Evolutionary conservation across 2,329 filamentous ascomycete species (phyloP).

Genomic region (Nigrospora oryzae): DNA sequence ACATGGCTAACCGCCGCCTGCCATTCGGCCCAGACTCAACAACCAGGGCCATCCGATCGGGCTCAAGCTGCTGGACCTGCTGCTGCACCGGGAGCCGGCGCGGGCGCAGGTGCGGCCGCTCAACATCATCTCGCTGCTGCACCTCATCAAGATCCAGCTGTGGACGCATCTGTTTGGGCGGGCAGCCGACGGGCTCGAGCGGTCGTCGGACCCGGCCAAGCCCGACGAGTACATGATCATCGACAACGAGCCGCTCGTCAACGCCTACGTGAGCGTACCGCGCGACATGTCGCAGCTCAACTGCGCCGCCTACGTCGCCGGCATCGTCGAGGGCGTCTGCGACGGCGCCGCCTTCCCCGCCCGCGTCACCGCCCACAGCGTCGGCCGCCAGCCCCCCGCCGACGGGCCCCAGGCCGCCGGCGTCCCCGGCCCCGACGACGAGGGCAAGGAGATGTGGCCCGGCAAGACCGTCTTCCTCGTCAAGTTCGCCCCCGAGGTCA

Average conservation of each 20-base stretch:
- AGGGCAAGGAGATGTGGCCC: conserved; percentile 73
- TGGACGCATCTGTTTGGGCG: conserved; percentile 91
- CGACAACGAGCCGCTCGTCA: conserved; percentile 95
- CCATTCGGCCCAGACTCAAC: conserved; percentile 84
- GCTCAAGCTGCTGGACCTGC: conserved; percentile 87
- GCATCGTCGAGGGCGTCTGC: conserved; percentile 90
- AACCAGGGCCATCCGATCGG: conserved; percentile 89
- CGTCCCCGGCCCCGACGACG: conserved; percentile 33
- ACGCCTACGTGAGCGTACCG: conserved; percentile 86
- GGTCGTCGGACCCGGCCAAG: conserved; percentile 70
- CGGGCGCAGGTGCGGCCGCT: conserved; percentile 70
- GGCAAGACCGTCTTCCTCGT: conserved; percentile 93
- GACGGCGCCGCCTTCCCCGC: conserved; percentile 87
- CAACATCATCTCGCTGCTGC: conserved; percentile 81
- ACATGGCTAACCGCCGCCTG: not conserved
- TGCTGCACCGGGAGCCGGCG: conserved; percentile 72
- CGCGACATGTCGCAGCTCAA: conserved; percentile 95
- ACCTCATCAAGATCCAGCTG: conserved; percentile 87
- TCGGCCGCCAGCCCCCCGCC: conserved; percentile 44
- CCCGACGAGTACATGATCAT: conserved; percentile 98
- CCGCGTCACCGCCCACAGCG: conserved; percentile 81
- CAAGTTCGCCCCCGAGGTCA: conserved; percentile 82
- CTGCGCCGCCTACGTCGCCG: conserved; percentile 90
- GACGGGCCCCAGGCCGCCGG: conserved; percentile 47
- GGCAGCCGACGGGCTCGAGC: conserved; percentile 87